phyloP scores from a whole-genome alignment of 2,329 filamentous ascomycete species.

The Pseudogymnoascus sp. region DNA sequence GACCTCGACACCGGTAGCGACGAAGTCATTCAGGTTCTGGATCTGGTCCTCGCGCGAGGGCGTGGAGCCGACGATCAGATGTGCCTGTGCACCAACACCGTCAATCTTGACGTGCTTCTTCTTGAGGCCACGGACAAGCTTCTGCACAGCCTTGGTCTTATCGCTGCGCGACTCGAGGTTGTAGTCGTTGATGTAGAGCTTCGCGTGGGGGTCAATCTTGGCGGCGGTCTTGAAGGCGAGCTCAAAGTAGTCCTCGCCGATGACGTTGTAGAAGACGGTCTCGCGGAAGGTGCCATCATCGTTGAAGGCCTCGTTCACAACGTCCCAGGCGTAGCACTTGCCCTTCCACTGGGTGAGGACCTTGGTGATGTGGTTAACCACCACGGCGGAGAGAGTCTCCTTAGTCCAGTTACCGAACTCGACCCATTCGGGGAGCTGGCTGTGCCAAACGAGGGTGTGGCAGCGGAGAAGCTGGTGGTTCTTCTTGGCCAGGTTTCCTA shows the following conservation, averaged over 20 bases:
- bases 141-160: conserved; percentile 39
- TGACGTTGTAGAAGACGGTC: conserved; percentile 46
- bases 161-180: conserved; percentile 48
- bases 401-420: conserved; percentile 47
- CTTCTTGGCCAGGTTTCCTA: conserved; percentile 40
- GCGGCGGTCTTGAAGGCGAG: conserved; percentile 51
- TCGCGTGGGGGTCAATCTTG: conserved; percentile 46
- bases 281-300: conserved; percentile 49
- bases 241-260: conserved; percentile 29
- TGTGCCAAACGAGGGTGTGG: conserved; percentile 51
- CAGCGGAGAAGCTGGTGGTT: conserved; percentile 52
- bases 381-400: conserved; percentile 46
- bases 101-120: conserved; percentile 49
- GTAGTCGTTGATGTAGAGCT: conserved; percentile 60
- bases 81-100: conserved; percentile 55
- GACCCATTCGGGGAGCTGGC: conserved; percentile 48
- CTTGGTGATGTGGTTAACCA: conserved; percentile 54
- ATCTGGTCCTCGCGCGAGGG: conserved; percentile 39
- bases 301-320: conserved; percentile 56
- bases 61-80: conserved; percentile 50
- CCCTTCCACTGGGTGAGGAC: conserved; percentile 52
- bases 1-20: conserved; percentile 46
- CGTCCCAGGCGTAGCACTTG: conserved; percentile 57
- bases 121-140: conserved; percentile 39
- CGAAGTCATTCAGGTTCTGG: conserved; percentile 43